Conservation (phyloP, 306 rosid species). For the Sphenostylis stenocarpa region DNA sequence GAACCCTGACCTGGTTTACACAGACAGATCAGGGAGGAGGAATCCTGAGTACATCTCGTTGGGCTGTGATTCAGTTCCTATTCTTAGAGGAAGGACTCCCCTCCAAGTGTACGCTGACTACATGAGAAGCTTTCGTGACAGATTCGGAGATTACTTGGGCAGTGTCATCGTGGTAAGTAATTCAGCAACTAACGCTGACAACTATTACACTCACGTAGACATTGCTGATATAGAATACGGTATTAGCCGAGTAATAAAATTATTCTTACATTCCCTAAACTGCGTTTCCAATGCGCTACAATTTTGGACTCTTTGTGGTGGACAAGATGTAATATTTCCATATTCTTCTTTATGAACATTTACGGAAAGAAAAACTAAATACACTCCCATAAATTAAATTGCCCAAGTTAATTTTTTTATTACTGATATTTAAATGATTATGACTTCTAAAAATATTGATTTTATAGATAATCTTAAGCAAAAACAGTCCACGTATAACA, state of each 20-base stretch:
- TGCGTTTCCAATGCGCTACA: not conserved
- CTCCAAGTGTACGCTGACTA: slow-evolving; percentile 83
- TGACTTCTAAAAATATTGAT: not conserved
- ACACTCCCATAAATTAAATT: not conserved
- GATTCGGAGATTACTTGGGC: slow-evolving; percentile 77
- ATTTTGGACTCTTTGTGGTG: no score
- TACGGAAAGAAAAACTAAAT: not conserved
- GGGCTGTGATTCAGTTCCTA: slow-evolving; percentile 87
- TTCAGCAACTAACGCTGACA: not conserved
- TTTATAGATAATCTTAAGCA: no score
- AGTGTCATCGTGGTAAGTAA: slow-evolving; percentile 69
- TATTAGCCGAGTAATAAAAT: not conserved
- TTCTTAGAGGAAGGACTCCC: slow-evolving; percentile 92
- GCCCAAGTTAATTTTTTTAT: no score
- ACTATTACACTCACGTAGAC: slow-evolving; percentile 1
- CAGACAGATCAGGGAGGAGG: slow-evolving; percentile 90
- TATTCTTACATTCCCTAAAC: not conserved
- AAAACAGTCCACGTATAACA: not conserved
- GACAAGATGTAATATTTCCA: not conserved
- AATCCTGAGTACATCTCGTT: slow-evolving; percentile 87
- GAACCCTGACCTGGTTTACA: slow-evolving; percentile 93
- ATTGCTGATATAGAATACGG: not conserved
- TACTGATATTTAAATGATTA: not conserved
- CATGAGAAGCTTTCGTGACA: slow-evolving; percentile 90
- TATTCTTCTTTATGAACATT: not conserved